These are phyloP conservation scores for Claviceps spartinae DNA, from an alignment of 2,329 filamentous ascomycete species.

Conservation along the genomic window DNA sequence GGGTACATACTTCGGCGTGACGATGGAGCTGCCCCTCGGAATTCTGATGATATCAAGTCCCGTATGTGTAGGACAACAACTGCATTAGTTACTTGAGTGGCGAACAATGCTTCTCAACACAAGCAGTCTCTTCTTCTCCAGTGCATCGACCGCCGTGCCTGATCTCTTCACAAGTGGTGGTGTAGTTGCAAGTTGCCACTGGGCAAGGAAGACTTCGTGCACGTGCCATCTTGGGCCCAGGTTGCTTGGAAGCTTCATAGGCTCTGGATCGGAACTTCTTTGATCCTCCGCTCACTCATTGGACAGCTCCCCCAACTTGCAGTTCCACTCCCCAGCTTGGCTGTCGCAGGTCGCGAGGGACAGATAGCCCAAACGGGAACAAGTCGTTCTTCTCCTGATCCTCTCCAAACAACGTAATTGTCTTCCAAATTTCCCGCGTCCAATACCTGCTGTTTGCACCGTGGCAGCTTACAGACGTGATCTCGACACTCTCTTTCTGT, in stretches of 20 bases:
- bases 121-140: no score
- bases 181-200: background rate
- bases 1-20: no score
- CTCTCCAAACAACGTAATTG: constrained; percentile 8
- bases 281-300: constrained; percentile 9
- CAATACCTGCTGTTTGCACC: constrained; percentile 13
- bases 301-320: constrained; percentile 4
- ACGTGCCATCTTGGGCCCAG: background rate
- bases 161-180: background rate
- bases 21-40: no score
- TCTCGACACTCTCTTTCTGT: constrained; percentile 7
- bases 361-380: constrained; percentile 21
- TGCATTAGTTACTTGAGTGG: no score
- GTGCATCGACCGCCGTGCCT: background rate
- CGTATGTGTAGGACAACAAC: no score
- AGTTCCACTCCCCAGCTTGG: constrained; percentile 6
- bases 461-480: constrained; percentile 14
- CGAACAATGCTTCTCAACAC: no score
- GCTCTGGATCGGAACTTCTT: constrained; percentile 10
- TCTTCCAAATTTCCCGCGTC: constrained; percentile 8
- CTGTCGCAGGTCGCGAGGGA: constrained; percentile 11
- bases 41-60: no score
- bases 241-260: background rate
- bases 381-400: constrained; percentile 8
- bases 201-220: background rate